phyloP scores from a whole-genome alignment of 1,284 basidiomycete genomes.

The Violaceomyces palustris region DNA sequence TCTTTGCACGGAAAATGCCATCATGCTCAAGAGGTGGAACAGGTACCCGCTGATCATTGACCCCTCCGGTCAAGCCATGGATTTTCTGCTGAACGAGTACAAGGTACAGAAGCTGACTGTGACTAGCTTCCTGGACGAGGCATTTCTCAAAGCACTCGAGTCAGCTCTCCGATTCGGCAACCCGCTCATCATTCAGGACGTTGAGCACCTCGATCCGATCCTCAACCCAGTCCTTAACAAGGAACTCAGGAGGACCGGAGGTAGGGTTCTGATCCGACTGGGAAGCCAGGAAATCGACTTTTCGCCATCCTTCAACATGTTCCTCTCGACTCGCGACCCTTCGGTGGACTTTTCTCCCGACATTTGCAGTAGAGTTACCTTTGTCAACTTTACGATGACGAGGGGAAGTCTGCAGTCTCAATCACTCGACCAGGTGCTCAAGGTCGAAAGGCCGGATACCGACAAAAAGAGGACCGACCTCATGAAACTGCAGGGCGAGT shows the following conservation, averaged over 20 bases:
- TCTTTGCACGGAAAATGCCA: conserved; percentile 94
- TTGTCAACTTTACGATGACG: conserved; percentile 99
- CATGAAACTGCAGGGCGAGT: conserved; percentile 98
- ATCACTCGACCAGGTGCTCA: conserved; percentile 92
- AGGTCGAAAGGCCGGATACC: conserved; percentile 92
- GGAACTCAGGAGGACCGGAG: conserved; percentile 80
- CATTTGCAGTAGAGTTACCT: conserved; percentile 96
- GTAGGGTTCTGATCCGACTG: conserved; percentile 91
- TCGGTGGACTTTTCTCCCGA: conserved; percentile 97
- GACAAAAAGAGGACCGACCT: conserved; percentile 96
- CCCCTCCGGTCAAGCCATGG: conserved; percentile 95
- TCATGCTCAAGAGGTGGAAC: conserved; percentile 92
- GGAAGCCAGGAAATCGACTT: conserved; percentile 99
- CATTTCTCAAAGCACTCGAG: conserved; percentile 96
- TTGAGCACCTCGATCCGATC: conserved; percentile 95
- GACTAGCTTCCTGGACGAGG: conserved; percentile 96
- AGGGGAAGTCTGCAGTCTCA: conserved; percentile 96
- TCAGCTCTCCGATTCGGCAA: conserved; percentile 98
- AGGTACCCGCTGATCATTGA: conserved; percentile 98
- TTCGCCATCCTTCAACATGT: conserved; percentile 93
- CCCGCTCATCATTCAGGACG: conserved; percentile 92
- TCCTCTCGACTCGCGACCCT: conserved; percentile 93
- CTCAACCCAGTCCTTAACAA: conserved; percentile 96
- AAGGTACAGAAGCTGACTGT: conserved; percentile 94
- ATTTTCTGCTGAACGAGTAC: conserved; percentile 90